Evolutionary conservation across 148 eudicot species (phyloP).

Genomic region (Gaultheria prostrata): DNA sequence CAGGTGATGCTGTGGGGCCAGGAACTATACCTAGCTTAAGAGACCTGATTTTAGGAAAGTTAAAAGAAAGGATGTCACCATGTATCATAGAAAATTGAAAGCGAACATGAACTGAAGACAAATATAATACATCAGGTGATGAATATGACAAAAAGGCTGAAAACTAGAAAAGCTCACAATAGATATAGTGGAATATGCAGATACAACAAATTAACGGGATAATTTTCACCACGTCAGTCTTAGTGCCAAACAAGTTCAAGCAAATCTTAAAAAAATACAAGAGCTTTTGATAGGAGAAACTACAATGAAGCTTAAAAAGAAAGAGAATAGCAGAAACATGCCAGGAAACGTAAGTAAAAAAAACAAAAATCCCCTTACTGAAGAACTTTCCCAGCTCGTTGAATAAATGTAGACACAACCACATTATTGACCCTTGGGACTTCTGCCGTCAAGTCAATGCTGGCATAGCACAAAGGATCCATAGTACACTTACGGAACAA

Average conservation of each 20-base stretch:
- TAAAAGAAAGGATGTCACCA: neutral
- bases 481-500: slow-evolving; percentile 58
- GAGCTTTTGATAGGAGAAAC: neutral
- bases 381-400: slow-evolving; percentile 62
- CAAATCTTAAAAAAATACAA: neutral
- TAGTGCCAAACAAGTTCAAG: neutral
- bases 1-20: slow-evolving; percentile 29
- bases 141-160: neutral
- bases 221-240: neutral
- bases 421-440: slow-evolving; percentile 59
- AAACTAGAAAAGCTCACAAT: neutral
- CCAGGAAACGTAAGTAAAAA: neutral
- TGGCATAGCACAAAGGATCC: slow-evolving; percentile 59
- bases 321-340: neutral
- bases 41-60: slow-evolving; percentile 37
- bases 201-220: neutral
- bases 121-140: neutral
- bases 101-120: neutral
- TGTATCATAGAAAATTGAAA: neutral
- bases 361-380: slow-evolving; percentile 29
- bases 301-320: neutral
- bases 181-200: neutral
- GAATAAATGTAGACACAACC: slow-evolving; percentile 63
- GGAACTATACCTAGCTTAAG: slow-evolving; percentile 55
- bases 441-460: slow-evolving; percentile 49